Evolutionary conservation across 78 protist species (phyloP), one percentile per base, ranked within the genome.

Genomic region (Cavenderia fasciculata): DNA sequence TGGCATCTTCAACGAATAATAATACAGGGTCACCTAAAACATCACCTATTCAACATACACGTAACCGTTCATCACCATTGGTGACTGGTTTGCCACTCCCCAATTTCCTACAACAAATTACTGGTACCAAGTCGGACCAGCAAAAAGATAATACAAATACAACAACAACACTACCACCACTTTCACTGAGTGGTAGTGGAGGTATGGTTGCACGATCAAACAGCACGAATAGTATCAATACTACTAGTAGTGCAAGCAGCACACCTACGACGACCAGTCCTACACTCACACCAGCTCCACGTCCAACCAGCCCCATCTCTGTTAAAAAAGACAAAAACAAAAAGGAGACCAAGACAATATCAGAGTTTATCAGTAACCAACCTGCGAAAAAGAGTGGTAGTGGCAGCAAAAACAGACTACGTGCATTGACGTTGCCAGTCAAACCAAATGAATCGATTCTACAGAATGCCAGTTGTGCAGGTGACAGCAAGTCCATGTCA

Each of bases 361-460:
- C 78, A 47, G 78, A 43, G 41, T 46, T 71, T 34, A 71, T 49
- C 4, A 29, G 44, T 31, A 63, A 63, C 47, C 6, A 14, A 56
- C 16, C 62, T 56, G 34, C 62, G 6, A 56, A 21, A 10, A 66
- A 44, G 33, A 40, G 10, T 25, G 59, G 46, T 52, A 6, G 56
- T 34, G 49, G 18, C 18, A 72, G 38, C 36, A 52, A 49, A 21
- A 47, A 46, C 18, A 25, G 90, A 82, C 68, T 59, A 44, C 72
- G 90, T 66, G 90, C 90, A 56, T 56, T 82, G 25, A 82, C 90
- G 27, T 56, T 82, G 44, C 90, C 90, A 2, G 90, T 82, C 21
- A 82, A 82, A 56, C 90, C 90, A 49, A 82, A 68, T 43, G 90
- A 82, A 21, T 82, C 90, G 10, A 82, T 82, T n/a, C 73, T 82